phyloP scores from a whole-genome alignment of 2,329 filamentous ascomycete genomes.

The Emmonsia crescens region DNA sequence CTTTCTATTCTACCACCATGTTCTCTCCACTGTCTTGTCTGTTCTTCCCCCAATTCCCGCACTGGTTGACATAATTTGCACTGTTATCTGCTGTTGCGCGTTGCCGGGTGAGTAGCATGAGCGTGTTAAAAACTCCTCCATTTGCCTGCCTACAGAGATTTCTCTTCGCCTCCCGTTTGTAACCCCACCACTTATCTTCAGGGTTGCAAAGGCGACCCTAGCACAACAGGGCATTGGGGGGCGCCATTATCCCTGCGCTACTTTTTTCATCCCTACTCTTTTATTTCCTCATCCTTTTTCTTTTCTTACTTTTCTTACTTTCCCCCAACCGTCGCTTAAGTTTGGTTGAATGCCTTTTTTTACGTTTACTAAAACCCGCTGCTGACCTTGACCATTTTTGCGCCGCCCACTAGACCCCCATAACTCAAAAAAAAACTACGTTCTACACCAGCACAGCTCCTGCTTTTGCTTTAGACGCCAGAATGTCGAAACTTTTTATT shows the following conservation, averaged over 20 bases:
- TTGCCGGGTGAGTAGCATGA: background rate
- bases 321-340: background rate
- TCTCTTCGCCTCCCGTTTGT: background rate
- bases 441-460: background rate
- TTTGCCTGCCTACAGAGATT: background rate
- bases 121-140: background rate
- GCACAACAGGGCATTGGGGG: background rate
- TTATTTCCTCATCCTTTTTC: background rate
- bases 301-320: background rate
- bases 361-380: background rate
- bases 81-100: background rate
- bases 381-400: background rate
- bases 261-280: background rate
- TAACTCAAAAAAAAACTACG: background rate
- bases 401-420: background rate
- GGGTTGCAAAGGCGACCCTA: background rate
- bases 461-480: constrained; percentile 1
- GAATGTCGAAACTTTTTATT: constrained; percentile 90
- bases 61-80: background rate
- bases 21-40: background rate
- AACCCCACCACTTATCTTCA: background rate
- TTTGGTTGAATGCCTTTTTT: background rate
- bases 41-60: background rate
- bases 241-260: background rate
- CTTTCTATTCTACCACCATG: background rate